Percentiles rank a stretch among this genome's conserved stretches.
Conservation (phyloP, 495 filamentous ascomycete species). For the Hyphodiscus hymeniophilus region DNA sequence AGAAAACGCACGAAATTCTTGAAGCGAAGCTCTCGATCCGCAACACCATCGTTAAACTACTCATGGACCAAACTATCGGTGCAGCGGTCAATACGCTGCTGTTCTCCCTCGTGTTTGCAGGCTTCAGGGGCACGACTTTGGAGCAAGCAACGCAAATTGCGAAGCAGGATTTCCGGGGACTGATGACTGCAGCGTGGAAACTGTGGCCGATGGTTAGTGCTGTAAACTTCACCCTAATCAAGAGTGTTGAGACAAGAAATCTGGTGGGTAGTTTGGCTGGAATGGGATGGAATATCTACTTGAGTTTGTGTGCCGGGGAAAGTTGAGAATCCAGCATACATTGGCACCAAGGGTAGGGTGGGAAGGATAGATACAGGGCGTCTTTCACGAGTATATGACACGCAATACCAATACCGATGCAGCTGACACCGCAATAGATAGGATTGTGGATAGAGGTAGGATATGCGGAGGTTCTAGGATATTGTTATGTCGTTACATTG, state of each 20-base stretch:
- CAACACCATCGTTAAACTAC: slow-evolving; percentile 74
- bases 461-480: no score
- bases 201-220: slow-evolving; percentile 79
- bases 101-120: slow-evolving; percentile 42
- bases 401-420: no score
- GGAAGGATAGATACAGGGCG: no score
- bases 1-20: slow-evolving; percentile 30
- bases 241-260: slow-evolving; percentile 63
- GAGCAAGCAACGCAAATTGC: slow-evolving; percentile 22
- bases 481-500: no score
- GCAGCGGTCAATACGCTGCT: slow-evolving; percentile 68
- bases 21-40: slow-evolving; percentile 48
- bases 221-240: slow-evolving; percentile 69
- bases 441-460: no score
- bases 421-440: no score
- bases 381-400: no score
- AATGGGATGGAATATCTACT: slow-evolving; percentile 78
- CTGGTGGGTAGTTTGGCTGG: slow-evolving; percentile 75
- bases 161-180: slow-evolving; percentile 53
- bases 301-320: slow-evolving; percentile 46
- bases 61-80: slow-evolving; percentile 74
- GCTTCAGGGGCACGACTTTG: slow-evolving; percentile 11
- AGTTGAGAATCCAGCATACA: no score
- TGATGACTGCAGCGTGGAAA: slow-evolving; percentile 68
- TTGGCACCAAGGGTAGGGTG: no score